A percentile compares a stretch with the other conserved stretches of the same genome.
phyloP scores from a whole-genome alignment of 2,329 filamentous ascomycete species.

The Ophidiomyces ophidiicola region DNA sequence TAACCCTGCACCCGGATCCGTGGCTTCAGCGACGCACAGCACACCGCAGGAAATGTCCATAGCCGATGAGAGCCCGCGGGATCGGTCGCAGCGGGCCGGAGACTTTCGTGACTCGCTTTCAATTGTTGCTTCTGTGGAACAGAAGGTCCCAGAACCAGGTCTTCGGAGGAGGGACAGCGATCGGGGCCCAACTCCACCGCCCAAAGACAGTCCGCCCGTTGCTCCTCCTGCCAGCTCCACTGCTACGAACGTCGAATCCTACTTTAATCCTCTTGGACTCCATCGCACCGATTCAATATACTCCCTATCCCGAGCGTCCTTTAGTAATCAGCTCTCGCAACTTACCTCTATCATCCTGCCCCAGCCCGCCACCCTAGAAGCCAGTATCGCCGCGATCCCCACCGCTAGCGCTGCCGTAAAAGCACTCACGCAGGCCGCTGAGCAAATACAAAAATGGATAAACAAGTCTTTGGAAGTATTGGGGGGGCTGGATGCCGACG shows the following conservation, averaged over 20 bases:
- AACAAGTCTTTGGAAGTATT: constrained; percentile 83
- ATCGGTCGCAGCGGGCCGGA: constrained; percentile 12
- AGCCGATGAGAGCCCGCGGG: constrained; percentile 6
- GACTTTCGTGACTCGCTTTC: constrained; percentile 14
- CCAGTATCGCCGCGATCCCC: constrained; percentile 70
- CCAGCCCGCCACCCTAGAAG: constrained; percentile 69
- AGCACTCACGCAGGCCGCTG: constrained; percentile 72
- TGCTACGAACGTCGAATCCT: constrained; percentile 26
- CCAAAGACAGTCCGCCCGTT: constrained; percentile 25
- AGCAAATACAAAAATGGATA: constrained; percentile 91
- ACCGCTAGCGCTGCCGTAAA: constrained; percentile 73
- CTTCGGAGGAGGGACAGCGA: constrained; percentile 28
- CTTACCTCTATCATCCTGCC: constrained; percentile 82
- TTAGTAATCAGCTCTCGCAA: constrained; percentile 84
- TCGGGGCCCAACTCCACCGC: constrained; percentile 23
- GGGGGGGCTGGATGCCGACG: constrained; percentile 77
- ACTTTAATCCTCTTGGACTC: constrained; percentile 36
- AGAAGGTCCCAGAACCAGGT: constrained; percentile 34
- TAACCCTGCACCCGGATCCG: constrained; percentile 4
- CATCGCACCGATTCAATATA: constrained; percentile 75
- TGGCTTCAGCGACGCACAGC: constrained; percentile 10
- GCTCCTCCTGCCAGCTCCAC: constrained; percentile 22
- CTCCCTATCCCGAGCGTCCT: constrained; percentile 81
- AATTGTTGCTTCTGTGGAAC: constrained; percentile 17
- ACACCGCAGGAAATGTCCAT: constrained; percentile 12